Percentiles rank a stretch among this genome's conserved stretches.
These are phyloP conservation scores for Heracleum sosnowskyi DNA, from an alignment of 129 eudicot species.

Conservation along the genomic window DNA sequence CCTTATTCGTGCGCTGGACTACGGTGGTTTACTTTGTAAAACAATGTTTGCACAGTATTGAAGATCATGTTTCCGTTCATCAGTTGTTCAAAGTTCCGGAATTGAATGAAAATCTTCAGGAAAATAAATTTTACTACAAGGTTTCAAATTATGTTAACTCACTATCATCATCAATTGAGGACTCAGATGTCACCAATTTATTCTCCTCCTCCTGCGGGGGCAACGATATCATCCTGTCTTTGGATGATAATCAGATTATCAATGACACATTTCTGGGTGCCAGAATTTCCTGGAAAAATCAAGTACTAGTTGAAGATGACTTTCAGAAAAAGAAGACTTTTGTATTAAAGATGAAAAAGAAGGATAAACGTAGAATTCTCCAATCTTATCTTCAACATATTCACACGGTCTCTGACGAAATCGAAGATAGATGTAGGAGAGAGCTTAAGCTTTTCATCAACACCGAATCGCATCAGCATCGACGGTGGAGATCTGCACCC, in stretches of 20 bases:
- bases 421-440: constrained; percentile 33
- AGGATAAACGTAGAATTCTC: constrained; percentile 56
- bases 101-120: constrained; percentile 45
- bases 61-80: constrained; percentile 50
- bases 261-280: constrained; percentile 60
- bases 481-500: constrained; percentile 51
- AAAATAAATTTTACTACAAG: constrained; percentile 49
- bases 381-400: constrained; percentile 67
- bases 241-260: constrained; percentile 45
- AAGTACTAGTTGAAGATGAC: constrained; percentile 13
- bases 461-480: constrained; percentile 13
- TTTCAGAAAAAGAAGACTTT: constrained; percentile 19
- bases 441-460: constrained; percentile 40
- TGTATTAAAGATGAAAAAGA: constrained; percentile 40
- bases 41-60: constrained; percentile 45
- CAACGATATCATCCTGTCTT: constrained; percentile 39
- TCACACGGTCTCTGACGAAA: constrained; percentile 48
- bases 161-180: constrained; percentile 57
- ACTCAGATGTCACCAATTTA: constrained; percentile 63
- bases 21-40: constrained; percentile 33
- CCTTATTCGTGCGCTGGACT: constrained; percentile 38
- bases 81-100: constrained; percentile 59
- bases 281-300: constrained; percentile 44
- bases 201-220: constrained; percentile 37
- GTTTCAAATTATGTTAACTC: constrained; percentile 59